Conservation (phyloP, 306 rosid genomes). For the Glycine latifolia region DNA sequence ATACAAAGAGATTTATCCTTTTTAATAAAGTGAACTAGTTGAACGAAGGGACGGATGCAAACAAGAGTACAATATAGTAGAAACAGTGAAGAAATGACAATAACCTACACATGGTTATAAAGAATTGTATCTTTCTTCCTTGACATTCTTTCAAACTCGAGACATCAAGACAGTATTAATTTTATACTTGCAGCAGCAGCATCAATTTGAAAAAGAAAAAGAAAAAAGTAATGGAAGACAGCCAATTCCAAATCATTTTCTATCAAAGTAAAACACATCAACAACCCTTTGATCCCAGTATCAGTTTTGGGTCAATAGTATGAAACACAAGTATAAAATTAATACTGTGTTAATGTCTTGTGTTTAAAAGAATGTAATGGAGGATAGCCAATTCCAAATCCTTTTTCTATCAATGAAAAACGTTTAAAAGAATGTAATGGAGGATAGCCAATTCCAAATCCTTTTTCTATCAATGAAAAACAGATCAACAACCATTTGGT, state of each 20-base stretch:
- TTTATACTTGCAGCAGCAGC: constrained; percentile 8
- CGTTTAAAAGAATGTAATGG: neutral
- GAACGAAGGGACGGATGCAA: constrained; percentile 8
- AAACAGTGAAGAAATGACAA: neutral
- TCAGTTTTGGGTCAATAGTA: constrained; percentile 9
- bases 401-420: no score
- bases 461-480: constrained; percentile 7
- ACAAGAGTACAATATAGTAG: neutral
- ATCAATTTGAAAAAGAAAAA: neutral
- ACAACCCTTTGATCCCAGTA: constrained; percentile 12
- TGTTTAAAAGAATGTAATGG: neutral
- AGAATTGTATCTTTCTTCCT: constrained; percentile 15
- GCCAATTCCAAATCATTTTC: neutral
- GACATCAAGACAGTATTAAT: neutral
- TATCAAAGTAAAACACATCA: constrained; percentile 26
- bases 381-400: neutral
- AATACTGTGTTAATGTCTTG: no score
- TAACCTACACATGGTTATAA: neutral
- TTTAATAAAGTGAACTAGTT: neutral
- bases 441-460: neutral
- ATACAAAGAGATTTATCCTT: neutral
- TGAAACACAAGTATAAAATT: neutral
- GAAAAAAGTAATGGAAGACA: neutral
- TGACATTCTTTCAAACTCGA: constrained; percentile 13
- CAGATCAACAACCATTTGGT: neutral